phyloP scores from a whole-genome alignment of 2,329 filamentous ascomycete genomes.

The Boeremia lycopersici region DNA sequence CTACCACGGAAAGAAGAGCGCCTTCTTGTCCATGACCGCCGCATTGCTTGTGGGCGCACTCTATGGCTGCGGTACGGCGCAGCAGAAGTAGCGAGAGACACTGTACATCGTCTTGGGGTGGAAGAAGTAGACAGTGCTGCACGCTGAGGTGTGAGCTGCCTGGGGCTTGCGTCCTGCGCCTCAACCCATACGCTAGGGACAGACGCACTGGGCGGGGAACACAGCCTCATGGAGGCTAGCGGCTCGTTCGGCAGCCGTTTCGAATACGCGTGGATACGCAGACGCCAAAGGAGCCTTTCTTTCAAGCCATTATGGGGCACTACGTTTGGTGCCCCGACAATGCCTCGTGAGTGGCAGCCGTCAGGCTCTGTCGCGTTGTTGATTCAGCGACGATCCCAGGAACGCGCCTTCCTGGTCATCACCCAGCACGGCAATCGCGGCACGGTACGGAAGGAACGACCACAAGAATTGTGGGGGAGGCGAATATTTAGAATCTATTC shows the following conservation, averaged over 20 bases:
- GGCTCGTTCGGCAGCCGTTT: conserved; percentile 16
- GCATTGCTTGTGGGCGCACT: conserved; percentile 33
- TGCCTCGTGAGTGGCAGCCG: background rate
- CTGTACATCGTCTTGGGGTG: conserved; percentile 12
- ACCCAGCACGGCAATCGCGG: conserved; percentile 13
- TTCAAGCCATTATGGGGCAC: background rate
- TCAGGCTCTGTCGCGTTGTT: conserved; percentile 1
- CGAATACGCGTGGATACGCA: conserved; percentile 15
- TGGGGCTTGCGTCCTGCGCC: conserved; percentile 19
- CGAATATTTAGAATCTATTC: background rate
- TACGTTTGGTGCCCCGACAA: background rate
- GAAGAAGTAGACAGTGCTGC: conserved; percentile 7
- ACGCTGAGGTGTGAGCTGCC: conserved; percentile 9
- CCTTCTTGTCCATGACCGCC: conserved; percentile 44
- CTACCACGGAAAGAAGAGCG: conserved; percentile 44
- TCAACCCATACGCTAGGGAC: conserved; percentile 15
- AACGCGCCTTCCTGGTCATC: conserved; percentile 10
- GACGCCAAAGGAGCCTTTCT: background rate
- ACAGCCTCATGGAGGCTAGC: conserved; percentile 1
- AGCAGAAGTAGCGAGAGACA: conserved; percentile 25
- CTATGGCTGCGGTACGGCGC: conserved; percentile 31
- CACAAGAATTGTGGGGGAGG: conserved; percentile 11
- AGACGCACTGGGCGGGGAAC: conserved; percentile 16
- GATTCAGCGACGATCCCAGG: conserved; percentile 13
- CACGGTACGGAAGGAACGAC: conserved; percentile 4